Evolutionary conservation across 192 early-diverging fungal genomes (phyloP).

Genomic region (Coemansia pectinata): DNA sequence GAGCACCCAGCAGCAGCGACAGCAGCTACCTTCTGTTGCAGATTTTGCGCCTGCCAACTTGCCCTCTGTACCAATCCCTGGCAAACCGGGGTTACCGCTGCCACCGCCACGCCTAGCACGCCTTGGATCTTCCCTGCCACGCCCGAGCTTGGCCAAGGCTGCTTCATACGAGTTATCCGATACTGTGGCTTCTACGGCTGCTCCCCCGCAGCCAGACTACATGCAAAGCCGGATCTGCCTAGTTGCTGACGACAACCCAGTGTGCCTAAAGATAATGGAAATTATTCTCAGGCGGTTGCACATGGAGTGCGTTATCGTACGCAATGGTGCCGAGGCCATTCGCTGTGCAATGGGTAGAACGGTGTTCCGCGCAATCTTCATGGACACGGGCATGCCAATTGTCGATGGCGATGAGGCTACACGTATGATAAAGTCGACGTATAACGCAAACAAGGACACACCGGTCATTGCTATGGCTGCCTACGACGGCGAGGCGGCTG

Average conservation of each 20-base stretch:
- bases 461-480: conserved; percentile 83
- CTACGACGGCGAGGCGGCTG: conserved; percentile 61
- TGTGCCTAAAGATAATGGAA: conserved; percentile 86
- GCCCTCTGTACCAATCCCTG: background rate
- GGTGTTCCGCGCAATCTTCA: conserved; percentile 91
- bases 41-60: background rate
- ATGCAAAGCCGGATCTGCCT: conserved; percentile 58
- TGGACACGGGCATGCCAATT: conserved; percentile 93
- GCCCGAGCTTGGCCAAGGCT: background rate
- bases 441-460: conserved; percentile 80
- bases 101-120: background rate
- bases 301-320: conserved; percentile 79
- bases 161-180: background rate
- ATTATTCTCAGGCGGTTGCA: conserved; percentile 75
- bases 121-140: background rate
- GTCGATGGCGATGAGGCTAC: conserved; percentile 91
- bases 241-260: conserved; percentile 91
- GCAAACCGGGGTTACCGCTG: background rate
- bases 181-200: background rate
- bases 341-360: conserved; percentile 86
- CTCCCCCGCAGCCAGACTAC: background rate
- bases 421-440: conserved; percentile 93
- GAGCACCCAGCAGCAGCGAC: background rate
- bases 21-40: background rate
- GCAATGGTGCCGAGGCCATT: conserved; percentile 90